Evolutionary conservation across 108 stramenopile species (phyloP), one percentile per base, ranked within the genome.

Genomic region (Nannochloropsis salina): DNA sequence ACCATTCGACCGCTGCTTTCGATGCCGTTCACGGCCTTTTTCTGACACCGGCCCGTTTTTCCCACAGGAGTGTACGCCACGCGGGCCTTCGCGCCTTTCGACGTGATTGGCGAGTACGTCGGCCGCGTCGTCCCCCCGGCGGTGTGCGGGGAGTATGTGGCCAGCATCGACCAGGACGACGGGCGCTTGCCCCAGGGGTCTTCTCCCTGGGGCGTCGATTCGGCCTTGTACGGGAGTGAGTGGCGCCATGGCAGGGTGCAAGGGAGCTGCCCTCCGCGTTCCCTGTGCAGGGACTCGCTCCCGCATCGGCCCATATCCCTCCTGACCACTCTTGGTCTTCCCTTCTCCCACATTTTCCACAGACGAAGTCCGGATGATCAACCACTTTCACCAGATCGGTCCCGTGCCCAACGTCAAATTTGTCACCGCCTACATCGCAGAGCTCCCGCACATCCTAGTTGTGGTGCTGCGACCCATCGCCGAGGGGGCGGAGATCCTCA

Each of bases 51-150:
- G 10, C 47, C 47, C 47, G 20, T 2, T n/a, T n/a, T n/a, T 8
- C 4, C 61, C 4, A 2, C 18, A 82, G 82, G 82, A 15, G 44
- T 82, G 42, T 82, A 44, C 8, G 82, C 82, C 9, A 4, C 82
- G 20, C 42, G 44, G 15, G 44, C 15, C 15, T 82, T 82, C 8
- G 82, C 42, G 44, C 42, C 44, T 20, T 82, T 82, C 44, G 82
- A 82, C 82, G 82, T 82, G 20, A 82, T 82, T n/a, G 82, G 82
- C 20, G 82, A 82, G 44, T 82, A 82, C 9, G 44, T 45, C 5
- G 82, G 82, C 44, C 82, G 82, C 44, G 44, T 82, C 2, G 82
- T 82, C 44, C 44, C 42, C 21, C 44, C 82, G 20, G 21, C 18
- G 42, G 82, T 82, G 42, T 43, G 82, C 9, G 82, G 82, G 44